Conservation (phyloP, 2,329 filamentous ascomycete genomes). For the Lasiodiplodia hormozganensis region DNA sequence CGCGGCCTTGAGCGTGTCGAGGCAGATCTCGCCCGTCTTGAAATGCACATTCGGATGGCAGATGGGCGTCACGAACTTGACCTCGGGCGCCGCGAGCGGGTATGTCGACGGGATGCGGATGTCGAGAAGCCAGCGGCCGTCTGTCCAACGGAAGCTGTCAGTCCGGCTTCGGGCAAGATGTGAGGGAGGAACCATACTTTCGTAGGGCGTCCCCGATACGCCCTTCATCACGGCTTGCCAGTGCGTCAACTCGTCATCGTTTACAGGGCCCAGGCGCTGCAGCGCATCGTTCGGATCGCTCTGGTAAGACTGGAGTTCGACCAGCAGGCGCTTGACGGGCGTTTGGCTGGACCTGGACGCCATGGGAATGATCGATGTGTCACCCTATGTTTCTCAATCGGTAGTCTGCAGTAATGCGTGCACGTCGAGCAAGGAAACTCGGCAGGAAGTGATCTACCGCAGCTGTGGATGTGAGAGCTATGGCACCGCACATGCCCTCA, state of each 20-base stretch:
- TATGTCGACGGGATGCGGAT: constrained; percentile 81
- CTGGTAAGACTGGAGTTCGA: constrained; percentile 66
- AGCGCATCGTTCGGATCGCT: constrained; percentile 63
- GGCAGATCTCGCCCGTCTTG: constrained; percentile 86
- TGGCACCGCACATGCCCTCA: not conserved
- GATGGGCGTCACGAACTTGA: constrained; percentile 82
- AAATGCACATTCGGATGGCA: constrained; percentile 83
- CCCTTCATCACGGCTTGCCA: constrained; percentile 69
- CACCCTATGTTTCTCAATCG: not conserved
- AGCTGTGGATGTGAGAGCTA: constrained; percentile 14
- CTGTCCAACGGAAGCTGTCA: constrained; percentile 41
- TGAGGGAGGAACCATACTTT: constrained; percentile 52
- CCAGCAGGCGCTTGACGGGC: constrained; percentile 65
- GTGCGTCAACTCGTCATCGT: constrained; percentile 64
- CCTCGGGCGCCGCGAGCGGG: constrained; percentile 76
- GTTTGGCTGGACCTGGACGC: constrained; percentile 35
- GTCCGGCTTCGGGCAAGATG: not conserved
- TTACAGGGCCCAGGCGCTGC: constrained; percentile 62
- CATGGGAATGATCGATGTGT: not conserved
- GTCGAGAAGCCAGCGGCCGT: constrained; percentile 81
- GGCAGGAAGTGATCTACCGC: not conserved
- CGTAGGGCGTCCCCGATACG: constrained; percentile 64
- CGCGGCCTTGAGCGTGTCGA: constrained; percentile 77
- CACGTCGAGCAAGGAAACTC: not conserved
- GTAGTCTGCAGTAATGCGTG: not conserved